Evolutionary conservation across 148 eudicot species (phyloP).

Genomic region (Chenopodium suecicum): DNA sequence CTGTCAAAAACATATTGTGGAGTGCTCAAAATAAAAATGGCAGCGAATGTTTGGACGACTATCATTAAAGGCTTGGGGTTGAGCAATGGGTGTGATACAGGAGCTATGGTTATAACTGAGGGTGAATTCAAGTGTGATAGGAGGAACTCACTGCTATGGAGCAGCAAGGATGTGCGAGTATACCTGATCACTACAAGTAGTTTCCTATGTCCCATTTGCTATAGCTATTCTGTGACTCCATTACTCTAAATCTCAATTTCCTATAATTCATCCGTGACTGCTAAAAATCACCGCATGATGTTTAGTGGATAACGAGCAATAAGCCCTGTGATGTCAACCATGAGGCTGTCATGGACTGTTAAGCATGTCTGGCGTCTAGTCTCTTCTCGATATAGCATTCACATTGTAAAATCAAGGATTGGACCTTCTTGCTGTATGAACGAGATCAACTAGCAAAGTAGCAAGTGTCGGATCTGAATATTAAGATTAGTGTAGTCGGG

Average conservation of each 20-base stretch:
- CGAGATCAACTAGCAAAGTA: neutral
- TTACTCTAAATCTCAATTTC: too few relatives aligned
- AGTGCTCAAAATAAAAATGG: too few relatives aligned
- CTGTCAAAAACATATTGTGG: too few relatives aligned
- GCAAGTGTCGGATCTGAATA: neutral
- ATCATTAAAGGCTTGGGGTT: too few relatives aligned
- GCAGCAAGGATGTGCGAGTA: neutral
- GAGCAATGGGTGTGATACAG: too few relatives aligned
- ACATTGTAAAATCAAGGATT: neutral
- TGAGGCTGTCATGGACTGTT: neutral
- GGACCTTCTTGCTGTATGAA: neutral
- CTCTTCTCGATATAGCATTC: too few relatives aligned
- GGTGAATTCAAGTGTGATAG: neutral
- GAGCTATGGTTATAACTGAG: too few relatives aligned
- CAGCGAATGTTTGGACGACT: too few relatives aligned
- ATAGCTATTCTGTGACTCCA: neutral
- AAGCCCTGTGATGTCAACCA: neutral
- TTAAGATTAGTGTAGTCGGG: neutral
- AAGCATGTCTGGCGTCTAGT: neutral
- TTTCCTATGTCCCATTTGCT: neutral
- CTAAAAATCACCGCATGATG: neutral
- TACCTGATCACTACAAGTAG: neutral
- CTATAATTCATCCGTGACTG: too few relatives aligned
- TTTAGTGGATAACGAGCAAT: too few relatives aligned
- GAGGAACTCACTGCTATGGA: neutral